Percentiles rank a stretch among this genome's conserved stretches.
Conservation (phyloP, 495 filamentous ascomycete species). For the Neurospora sp. region DNA sequence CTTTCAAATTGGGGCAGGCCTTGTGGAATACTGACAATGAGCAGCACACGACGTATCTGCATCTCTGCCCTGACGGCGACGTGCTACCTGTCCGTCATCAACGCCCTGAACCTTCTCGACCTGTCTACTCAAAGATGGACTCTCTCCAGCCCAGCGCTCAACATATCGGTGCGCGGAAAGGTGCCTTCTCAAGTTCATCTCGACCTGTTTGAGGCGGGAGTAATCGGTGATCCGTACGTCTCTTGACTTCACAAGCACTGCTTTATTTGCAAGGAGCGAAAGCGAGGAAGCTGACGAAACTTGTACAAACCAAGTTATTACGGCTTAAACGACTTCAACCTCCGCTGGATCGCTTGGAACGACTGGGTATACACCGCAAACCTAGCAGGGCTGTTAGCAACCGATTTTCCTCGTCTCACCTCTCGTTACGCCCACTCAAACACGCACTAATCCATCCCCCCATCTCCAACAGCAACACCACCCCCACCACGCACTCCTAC, state of each 20-base stretch:
- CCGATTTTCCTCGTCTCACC: background rate
- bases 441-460: background rate
- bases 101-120: slow-evolving; percentile 36
- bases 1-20: too few species aligned
- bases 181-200: slow-evolving; percentile 57
- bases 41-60: background rate
- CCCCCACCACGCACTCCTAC: slow-evolving; percentile 25
- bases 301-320: slow-evolving; percentile 19
- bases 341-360: slow-evolving; percentile 48
- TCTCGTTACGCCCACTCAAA: too few species aligned
- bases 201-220: slow-evolving; percentile 44
- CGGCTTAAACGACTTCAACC: slow-evolving; percentile 51
- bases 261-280: too few species aligned
- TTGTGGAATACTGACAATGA: background rate
- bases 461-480: slow-evolving; percentile 3
- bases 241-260: too few species aligned
- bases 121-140: slow-evolving; percentile 47
- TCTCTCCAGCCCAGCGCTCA: slow-evolving; percentile 39
- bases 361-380: slow-evolving; percentile 57
- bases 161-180: slow-evolving; percentile 47
- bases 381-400: slow-evolving; percentile 38
- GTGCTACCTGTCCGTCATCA: background rate
- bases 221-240: slow-evolving; percentile 47
- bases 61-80: background rate
- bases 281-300: too few species aligned